Percentiles rank a stretch among this genome's conserved stretches.
Evolutionary conservation across 2,329 filamentous ascomycete genomes (phyloP).

Genomic region (Diplodia corticola): DNA sequence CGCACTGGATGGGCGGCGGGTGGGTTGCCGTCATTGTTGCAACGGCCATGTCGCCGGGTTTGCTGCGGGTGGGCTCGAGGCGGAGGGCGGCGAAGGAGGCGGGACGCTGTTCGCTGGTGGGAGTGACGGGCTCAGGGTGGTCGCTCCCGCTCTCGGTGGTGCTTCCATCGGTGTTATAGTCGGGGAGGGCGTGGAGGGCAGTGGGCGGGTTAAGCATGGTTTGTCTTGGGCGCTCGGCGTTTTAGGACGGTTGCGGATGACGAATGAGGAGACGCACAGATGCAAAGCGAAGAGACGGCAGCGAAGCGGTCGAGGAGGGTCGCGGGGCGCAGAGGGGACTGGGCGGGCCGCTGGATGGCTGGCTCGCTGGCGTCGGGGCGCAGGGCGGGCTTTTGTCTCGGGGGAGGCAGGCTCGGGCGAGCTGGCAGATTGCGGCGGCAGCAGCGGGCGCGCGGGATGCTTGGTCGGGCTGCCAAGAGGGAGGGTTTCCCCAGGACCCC

Average conservation of each 20-base stretch:
- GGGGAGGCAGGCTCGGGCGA: neutral
- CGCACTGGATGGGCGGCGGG: slow-evolving; percentile 2
- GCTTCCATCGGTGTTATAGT: slow-evolving; percentile 34
- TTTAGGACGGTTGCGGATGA: neutral
- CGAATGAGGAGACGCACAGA: neutral
- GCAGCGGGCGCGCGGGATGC: neutral
- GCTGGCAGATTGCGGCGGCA: neutral
- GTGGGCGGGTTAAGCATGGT: neutral
- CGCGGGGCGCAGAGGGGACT: neutral
- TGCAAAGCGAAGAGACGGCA: neutral
- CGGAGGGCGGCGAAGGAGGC: neutral
- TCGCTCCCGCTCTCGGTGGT: slow-evolving; percentile 40
- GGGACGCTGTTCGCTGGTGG: slow-evolving; percentile 34
- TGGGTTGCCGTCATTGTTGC: slow-evolving; percentile 3
- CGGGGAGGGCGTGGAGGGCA: neutral
- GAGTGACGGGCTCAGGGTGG: slow-evolving; percentile 42
- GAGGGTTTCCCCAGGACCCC: slow-evolving; percentile 16
- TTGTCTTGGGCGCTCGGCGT: slow-evolving; percentile 5
- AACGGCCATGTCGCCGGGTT: slow-evolving; percentile 31
- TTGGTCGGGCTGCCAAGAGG: neutral
- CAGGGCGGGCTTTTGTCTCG: neutral
- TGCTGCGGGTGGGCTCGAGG: neutral
- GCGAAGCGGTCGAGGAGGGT: too few relatives aligned
- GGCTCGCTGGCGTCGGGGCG: too few relatives aligned
- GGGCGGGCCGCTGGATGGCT: neutral